A percentile compares a stretch with the other conserved stretches of the same genome.
Evolutionary conservation across 2,329 filamentous ascomycete species (phyloP).

Genomic region (Diplodia corticola): DNA sequence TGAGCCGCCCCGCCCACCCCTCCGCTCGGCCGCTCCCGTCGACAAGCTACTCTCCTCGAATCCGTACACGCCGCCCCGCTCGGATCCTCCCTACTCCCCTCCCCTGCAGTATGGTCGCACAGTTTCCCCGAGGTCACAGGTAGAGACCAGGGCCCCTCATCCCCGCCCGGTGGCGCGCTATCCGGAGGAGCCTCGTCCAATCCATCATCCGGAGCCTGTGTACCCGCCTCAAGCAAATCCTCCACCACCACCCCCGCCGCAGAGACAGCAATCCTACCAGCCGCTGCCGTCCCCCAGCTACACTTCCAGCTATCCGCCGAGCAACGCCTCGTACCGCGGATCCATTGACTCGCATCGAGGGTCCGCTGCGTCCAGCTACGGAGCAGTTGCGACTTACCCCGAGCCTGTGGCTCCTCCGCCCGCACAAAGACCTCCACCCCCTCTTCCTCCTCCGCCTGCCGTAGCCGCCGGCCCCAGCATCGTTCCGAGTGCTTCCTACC

Average conservation of each 20-base stretch:
- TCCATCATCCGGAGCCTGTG: constrained; percentile 37
- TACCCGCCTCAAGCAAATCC: constrained; percentile 41
- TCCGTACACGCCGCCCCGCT: constrained; percentile 42
- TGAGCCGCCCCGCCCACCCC: constrained; percentile 30
- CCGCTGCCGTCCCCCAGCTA: constrained; percentile 42
- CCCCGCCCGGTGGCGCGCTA: constrained; percentile 28
- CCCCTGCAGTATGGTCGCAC: constrained; percentile 34
- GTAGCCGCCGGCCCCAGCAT: constrained; percentile 30
- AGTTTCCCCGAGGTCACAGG: constrained; percentile 40
- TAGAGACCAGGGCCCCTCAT: neutral
- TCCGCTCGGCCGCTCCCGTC: constrained; percentile 36
- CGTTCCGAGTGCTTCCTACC: constrained; percentile 14
- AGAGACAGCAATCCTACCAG: constrained; percentile 24
- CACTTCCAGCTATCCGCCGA: constrained; percentile 42
- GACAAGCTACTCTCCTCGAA: constrained; percentile 40
- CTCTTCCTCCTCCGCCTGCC: constrained; percentile 20
- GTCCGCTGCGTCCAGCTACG: constrained; percentile 36
- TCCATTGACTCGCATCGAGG: constrained; percentile 42
- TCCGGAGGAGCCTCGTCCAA: constrained; percentile 35
- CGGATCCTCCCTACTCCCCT: constrained; percentile 38
- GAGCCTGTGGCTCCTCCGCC: constrained; percentile 36
- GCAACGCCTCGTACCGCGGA: constrained; percentile 40
- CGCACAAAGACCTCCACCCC: constrained; percentile 24
- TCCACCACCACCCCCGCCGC: constrained; percentile 24
- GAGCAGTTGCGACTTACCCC: constrained; percentile 29